Conservation (phyloP, 345 rosid genomes). For the Hypericum androsaemum region DNA sequence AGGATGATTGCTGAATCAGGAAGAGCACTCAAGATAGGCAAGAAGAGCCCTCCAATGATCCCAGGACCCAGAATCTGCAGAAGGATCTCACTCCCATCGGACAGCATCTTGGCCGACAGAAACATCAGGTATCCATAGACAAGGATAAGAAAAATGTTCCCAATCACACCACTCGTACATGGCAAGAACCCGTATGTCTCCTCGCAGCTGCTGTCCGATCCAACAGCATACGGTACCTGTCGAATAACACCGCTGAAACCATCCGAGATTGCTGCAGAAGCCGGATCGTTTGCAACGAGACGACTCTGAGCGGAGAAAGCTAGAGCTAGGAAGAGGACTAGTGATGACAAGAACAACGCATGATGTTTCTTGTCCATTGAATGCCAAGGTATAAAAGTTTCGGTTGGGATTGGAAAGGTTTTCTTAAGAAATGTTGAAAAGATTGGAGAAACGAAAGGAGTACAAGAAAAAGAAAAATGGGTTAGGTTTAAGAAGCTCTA, state of each 20-base stretch:
- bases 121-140: conserved; percentile 16
- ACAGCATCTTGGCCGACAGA: conserved; percentile 10
- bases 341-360: too few species aligned
- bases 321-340: too few species aligned
- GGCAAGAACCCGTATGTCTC: conserved; percentile 11
- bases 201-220: background rate
- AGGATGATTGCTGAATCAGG: conserved; percentile 2
- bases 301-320: too few species aligned
- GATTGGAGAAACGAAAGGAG: too few species aligned
- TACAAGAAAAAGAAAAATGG: too few species aligned
- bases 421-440: too few species aligned
- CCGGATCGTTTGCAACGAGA: too few species aligned
- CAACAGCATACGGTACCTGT: background rate
- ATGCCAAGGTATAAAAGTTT: too few species aligned
- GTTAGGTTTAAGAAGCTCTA: too few species aligned
- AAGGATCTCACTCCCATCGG: conserved; percentile 18
- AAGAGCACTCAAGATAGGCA: background rate
- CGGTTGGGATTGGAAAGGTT: too few species aligned
- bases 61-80: conserved; percentile 18
- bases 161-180: conserved; percentile 4
- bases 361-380: too few species aligned
- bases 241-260: background rate
- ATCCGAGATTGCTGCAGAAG: background rate
- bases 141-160: conserved; percentile 13
- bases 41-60: background rate